These are phyloP conservation scores for Leccinum uliginosum DNA, from an alignment of 768 basidiomycete genomes.

Conservation along the genomic window DNA sequence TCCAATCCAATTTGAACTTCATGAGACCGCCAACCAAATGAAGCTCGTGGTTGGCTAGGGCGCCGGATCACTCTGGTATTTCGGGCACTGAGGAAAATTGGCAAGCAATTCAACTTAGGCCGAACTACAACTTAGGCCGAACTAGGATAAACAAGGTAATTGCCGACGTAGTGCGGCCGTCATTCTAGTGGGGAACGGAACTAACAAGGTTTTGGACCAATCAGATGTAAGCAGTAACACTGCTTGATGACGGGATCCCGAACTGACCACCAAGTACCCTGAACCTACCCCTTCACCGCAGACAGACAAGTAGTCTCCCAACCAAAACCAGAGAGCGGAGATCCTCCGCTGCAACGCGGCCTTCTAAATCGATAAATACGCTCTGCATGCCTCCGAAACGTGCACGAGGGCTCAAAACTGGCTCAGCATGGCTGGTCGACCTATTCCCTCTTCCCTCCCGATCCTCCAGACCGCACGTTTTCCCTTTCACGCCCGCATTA, in stretches of 20 bases:
- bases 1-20: too few species aligned
- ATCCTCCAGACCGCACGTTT: not conserved
- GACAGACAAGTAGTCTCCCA: constrained; percentile 11
- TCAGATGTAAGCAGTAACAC: constrained; percentile 11
- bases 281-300: constrained; percentile 6
- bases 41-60: too few species aligned
- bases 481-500: not conserved
- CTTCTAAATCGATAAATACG: constrained; percentile 17
- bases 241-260: constrained; percentile 2
- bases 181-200: constrained; percentile 1
- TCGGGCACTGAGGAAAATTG: too few species aligned
- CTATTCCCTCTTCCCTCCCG: not conserved
- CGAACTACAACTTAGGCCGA: too few species aligned
- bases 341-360: constrained; percentile 23
- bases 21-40: too few species aligned
- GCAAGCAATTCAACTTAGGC: too few species aligned
- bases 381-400: constrained; percentile 25
- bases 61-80: too few species aligned
- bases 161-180: too few species aligned
- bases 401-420: constrained; percentile 18
- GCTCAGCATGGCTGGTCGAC: constrained; percentile 8
- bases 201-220: constrained; percentile 6
- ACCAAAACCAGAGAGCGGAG: constrained; percentile 24
- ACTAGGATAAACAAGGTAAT: too few species aligned
- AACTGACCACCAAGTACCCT: constrained; percentile 10